Evolutionary conservation across 2,329 filamentous ascomycete species (phyloP), one percentile per base, ranked within the genome.

Genomic region (Sporothrix pallida): DNA sequence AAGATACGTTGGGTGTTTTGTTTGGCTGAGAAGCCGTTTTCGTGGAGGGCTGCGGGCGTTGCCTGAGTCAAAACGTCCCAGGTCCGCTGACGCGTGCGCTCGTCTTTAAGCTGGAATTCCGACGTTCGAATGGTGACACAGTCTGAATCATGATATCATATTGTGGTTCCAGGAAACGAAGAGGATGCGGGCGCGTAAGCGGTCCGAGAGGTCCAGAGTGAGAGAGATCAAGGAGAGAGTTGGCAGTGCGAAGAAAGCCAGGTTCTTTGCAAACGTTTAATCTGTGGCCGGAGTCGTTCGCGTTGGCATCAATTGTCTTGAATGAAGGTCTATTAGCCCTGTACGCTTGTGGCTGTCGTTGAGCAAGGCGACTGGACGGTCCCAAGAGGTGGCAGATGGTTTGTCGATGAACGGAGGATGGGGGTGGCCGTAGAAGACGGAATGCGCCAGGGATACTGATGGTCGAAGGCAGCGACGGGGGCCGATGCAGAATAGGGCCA

Each of bases 81-180:
- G 56, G 42, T 26, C 68, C 62, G 50, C 62, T 42, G 50, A 46
- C 71, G 71, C 62, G 50, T 42, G 50, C 71, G 48, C 50, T 67
- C 48, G 46, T 63, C 63, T 63, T 69, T 75, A 72, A 71, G 63
- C 75, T 71, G 63, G 13, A 46, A 71, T 72, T 37, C 65, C 67
- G 68, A 70, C 70, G 46, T 54, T 70, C 54, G 46, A 46, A 56
- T n/a, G 52, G 73, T 69, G 62, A 56, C 70, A 71, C 58, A 62
- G 65, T 46, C 67, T 72, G 67, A 63, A 67, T 75, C 75, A 76
- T 75, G 73, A 68, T 74, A 75, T 54, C 75, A 75, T 73, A 67
- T 62, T 71, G 62, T 58, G 42, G 13, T 42, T 54, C 46, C 20
- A 50, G 31, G 42, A 60, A 52, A n/a, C 52, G 72, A 74, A 54